phyloP scores from a whole-genome alignment of 2,329 filamentous ascomycete species.

The Botryotinia globosa region DNA sequence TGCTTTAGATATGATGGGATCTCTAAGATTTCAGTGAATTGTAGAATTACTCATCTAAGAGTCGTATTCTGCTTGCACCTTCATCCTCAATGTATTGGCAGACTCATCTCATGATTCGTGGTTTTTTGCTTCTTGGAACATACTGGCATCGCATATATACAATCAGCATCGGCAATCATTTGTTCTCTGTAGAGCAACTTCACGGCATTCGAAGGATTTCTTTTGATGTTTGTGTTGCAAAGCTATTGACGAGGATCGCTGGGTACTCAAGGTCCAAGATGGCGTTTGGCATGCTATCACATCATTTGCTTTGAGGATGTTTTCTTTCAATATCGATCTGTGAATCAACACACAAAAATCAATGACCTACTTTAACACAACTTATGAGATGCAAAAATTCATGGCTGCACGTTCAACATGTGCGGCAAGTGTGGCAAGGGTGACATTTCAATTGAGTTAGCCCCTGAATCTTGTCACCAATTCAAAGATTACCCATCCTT shows the following conservation, averaged over 20 bases:
- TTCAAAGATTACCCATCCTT: too few species aligned
- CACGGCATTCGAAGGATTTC: background rate
- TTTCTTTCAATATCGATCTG: background rate
- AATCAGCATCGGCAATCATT: background rate
- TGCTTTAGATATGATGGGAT: too few species aligned
- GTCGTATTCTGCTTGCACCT: background rate
- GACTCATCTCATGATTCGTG: background rate
- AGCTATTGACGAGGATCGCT: background rate
- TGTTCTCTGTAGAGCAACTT: background rate
- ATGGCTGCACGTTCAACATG: background rate
- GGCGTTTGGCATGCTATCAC: background rate
- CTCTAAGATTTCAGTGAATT: background rate
- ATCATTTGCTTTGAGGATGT: background rate
- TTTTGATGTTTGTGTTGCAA: background rate
- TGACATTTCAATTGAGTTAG: background rate
- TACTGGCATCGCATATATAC: background rate
- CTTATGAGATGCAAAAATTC: background rate
- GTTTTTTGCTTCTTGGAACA: background rate
- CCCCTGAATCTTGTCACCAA: background rate
- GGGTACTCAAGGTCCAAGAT: background rate
- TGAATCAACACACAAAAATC: background rate
- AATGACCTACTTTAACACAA: background rate
- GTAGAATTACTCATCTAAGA: background rate
- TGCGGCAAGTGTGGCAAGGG: background rate
- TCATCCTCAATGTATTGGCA: background rate